Base-by-base conservation (phyloP, 768 basidiomycete species). In the Suillus sp. region DNA sequence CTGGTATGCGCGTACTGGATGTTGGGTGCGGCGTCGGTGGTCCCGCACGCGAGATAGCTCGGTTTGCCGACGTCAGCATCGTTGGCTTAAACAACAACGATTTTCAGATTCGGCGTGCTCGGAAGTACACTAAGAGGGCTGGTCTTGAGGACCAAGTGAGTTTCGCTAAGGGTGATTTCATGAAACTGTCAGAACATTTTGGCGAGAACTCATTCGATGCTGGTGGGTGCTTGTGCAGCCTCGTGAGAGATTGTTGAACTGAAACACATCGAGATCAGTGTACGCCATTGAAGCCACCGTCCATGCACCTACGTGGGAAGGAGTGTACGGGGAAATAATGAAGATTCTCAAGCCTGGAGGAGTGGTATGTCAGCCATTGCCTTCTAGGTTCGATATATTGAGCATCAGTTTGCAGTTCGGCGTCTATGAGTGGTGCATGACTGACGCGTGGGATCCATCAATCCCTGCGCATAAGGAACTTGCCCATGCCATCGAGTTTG, bases 341-440 rank as follows among this genome's bases (percentile, higher is more conserved):
- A 92, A 90, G 78, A 90, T 95, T 51, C 81, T 97, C 69, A 97
- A 96, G 80, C 95, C 95, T 3, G 95, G 94, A 78, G 95, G 95
- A 66, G 80, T 90, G 43, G 92, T 94, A 73, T 76, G 91, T 85
- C 57, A 53, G 22, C 27, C 22, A 20, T 38, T 27, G 25, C 4
- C 37, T 56, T 38, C 37, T 25, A 18, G 1, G 6, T 56, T 18
- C 25, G 3, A 25, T 20, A 38, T 20, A 27, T 11, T 38, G 22
- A 56, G 5, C 75, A 64, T 80, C 74, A 4, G 34, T 53, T 30
- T 50, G 1, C 66, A 93, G 90, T 95, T 95, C 76, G 95, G 93
- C 72, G 90, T 96, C 45, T 97, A 96, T 78, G 95, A 96, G 76
- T 97, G 95, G 95, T 88, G 86, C 78, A 96, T 97, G 95, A 96